Evolutionary conservation across 225 moss, liverwort and hornwort genomes (phyloP), one percentile per base, ranked within the genome.

Genomic region (Sphagnum contortum): DNA sequence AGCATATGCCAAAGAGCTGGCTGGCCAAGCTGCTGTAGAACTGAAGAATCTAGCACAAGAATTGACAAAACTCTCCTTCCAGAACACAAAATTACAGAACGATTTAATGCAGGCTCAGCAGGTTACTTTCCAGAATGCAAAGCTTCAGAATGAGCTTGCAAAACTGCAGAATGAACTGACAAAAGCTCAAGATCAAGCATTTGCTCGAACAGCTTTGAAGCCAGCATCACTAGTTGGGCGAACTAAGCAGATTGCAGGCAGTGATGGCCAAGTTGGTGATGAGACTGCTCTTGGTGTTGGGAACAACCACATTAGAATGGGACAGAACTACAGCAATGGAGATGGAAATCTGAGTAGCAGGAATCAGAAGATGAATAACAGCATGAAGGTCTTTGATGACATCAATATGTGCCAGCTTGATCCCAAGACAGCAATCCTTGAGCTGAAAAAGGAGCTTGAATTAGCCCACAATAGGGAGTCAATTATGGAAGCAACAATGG

Each of bases 11-110:
- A 88, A 91, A 72, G 94, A 95, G 72, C 84, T 95, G 47, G 94
- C 94, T 53, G 89, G 91, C 10, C 81, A 89, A 73, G 94, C 94
- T 67, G 94, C 91, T 65, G 82, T 95, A 62, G 94, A 95, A 76
- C 86, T 95, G 64, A 95, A 95, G 73, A 95, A 95, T 71, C 82
- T 95, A 68, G 94, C 94, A 14, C 91, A 95, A 64, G 94, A 95
- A 84, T 91, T 95, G 51, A 95, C 94, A n/a, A 95, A 91, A 67
- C 84, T 95, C 48, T 95, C 94, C 5, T 95, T 87, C 68, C 90
- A 89, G 63, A 95, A 95, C 69, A 78, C 91, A n/a, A 91, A 91
- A 49, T 60, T 95, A 47, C 87, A 89, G 64, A 95, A 81, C 61
- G 94, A 95, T 62, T 79, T 95, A 66, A 78, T 83, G 52, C 71